These are phyloP conservation scores for Pleurotus platypus DNA, from an alignment of 768 basidiomycete genomes.

Conservation along the genomic window DNA sequence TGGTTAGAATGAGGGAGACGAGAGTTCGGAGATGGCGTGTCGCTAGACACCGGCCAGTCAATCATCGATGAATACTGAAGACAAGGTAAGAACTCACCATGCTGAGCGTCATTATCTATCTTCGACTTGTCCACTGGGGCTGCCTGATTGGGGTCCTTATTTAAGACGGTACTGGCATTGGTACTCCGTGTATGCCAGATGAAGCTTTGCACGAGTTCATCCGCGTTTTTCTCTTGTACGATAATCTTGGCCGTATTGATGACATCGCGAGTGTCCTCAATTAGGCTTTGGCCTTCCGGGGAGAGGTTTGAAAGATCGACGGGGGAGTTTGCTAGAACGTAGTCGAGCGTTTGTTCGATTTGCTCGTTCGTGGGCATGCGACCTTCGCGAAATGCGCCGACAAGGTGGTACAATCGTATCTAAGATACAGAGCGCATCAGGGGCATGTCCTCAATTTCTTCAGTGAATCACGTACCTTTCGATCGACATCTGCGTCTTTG, in stretches of 20 bases:
- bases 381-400: constrained; percentile 76
- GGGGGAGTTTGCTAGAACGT: constrained; percentile 55
- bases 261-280: constrained; percentile 73
- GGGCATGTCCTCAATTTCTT: background rate
- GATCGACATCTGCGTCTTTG: constrained; percentile 72
- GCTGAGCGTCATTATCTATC: constrained; percentile 50
- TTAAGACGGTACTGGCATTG: constrained; percentile 15
- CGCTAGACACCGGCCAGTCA: constrained; percentile 36
- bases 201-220: constrained; percentile 90
- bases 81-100: constrained; percentile 38
- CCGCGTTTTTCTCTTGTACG: constrained; percentile 77
- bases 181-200: constrained; percentile 72
- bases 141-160: constrained; percentile 12
- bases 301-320: constrained; percentile 68
- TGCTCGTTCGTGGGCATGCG: constrained; percentile 77
- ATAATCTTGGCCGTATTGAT: constrained; percentile 68
- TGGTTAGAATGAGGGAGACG: constrained; percentile 81
- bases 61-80: background rate
- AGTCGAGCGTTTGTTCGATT: constrained; percentile 67
- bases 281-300: constrained; percentile 68
- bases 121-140: constrained; percentile 48
- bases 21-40: constrained; percentile 85
- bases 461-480: constrained; percentile 46
- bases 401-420: constrained; percentile 75
- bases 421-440: constrained; percentile 15